These are phyloP conservation scores for Flaveria ramosissima DNA, from an alignment of 129 eudicot species.

Conservation along the genomic window DNA sequence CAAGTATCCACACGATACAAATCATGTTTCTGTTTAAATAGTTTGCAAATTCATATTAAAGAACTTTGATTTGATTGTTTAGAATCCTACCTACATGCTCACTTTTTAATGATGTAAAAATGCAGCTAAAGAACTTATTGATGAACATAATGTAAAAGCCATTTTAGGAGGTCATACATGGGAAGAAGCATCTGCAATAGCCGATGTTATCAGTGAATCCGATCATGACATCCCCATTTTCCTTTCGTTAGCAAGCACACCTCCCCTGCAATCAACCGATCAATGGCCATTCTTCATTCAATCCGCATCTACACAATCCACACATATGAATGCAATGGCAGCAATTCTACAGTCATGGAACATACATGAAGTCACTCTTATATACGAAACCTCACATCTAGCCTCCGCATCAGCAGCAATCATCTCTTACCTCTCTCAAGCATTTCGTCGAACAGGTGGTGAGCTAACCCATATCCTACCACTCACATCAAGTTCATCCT, in stretches of 20 bases:
- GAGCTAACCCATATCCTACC: slow-evolving; percentile 38
- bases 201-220: slow-evolving; percentile 34
- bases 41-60: background rate
- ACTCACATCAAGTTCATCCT: slow-evolving; percentile 29
- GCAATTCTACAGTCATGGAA: slow-evolving; percentile 43
- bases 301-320: slow-evolving; percentile 29
- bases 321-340: slow-evolving; percentile 54
- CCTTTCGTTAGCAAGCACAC: slow-evolving; percentile 40
- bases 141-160: slow-evolving; percentile 39
- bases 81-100: background rate
- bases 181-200: slow-evolving; percentile 50
- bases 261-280: slow-evolving; percentile 33
- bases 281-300: slow-evolving; percentile 46
- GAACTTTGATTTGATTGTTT: background rate
- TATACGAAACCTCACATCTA: slow-evolving; percentile 37
- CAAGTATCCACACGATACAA: background rate
- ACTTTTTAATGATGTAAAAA: background rate
- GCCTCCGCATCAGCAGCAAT: slow-evolving; percentile 23
- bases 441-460: slow-evolving; percentile 32
- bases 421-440: slow-evolving; percentile 38
- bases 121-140: slow-evolving; percentile 29
- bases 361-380: slow-evolving; percentile 29
- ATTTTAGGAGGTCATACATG: slow-evolving; percentile 59
- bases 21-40: too few species aligned
- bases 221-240: slow-evolving; percentile 34